Evolutionary conservation across 1,284 basidiomycete species (phyloP), one percentile per base, ranked within the genome.

Genomic region (Sanghuangporus baumii): DNA sequence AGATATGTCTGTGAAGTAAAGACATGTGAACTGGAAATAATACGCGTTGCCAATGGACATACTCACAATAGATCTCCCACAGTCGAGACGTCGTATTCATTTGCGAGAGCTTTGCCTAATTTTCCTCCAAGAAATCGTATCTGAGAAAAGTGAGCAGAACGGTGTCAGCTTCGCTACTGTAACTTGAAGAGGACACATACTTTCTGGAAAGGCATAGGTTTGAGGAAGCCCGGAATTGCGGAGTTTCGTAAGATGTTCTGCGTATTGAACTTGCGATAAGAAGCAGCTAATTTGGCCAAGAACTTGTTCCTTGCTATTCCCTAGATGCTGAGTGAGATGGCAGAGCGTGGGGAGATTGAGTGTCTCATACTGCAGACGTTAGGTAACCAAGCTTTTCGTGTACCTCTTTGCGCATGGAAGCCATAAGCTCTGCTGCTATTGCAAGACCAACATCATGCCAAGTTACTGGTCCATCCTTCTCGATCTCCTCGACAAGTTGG

Each of bases 101-200:
- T 84, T 0, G 93, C 93, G 37, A 99, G 80, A 0, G 93, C 89
- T 55, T 86, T 83, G 1, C 97, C 96, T 0, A 99, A 84, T 75
- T 99, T 99, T 5, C 97, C 96, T 0, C 96, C 96, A 0, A 99
- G 78, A 69, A 94, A 94, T 6, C 97, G 86, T 70, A 99, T 98
- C 92, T 96, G 65, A 57, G 31, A 37, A 9, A 4, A 16, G 37
- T 11, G 12, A 40, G 6, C 1, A n/a, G 43, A n/a, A n/a, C 43
- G 20, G 1, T 31, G 26, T 20, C 31, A 34, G 57, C 56, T 41
- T 18, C 38, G 26, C 38, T 34, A 36, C 38, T 26, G 36, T 23
- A 38, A 51, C 18, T 46, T 14, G 47, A 47, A 7, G 55, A 65
- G 38, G 43, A 14, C 26, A 61, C 69, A 58, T 66, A 91, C 93